Conservation (phyloP, 78 protist species). For the Monosiga brevicollis region DNA sequence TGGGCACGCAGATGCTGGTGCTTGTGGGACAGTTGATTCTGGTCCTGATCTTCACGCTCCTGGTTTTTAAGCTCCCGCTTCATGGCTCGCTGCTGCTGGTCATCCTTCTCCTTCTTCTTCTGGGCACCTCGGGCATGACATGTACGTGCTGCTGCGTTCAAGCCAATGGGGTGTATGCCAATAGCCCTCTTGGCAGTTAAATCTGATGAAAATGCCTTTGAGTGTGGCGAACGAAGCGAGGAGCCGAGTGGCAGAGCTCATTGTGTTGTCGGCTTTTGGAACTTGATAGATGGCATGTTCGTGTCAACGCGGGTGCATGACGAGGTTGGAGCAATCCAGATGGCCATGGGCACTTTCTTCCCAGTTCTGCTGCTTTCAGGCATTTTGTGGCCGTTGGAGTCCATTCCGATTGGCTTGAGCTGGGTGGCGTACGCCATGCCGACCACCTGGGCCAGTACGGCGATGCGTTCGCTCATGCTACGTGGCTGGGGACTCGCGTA, state of each 20-base stretch:
- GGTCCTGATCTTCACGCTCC: not conserved
- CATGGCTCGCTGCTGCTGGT: not conserved
- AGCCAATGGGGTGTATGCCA: not conserved
- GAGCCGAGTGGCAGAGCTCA: too few relatives aligned
- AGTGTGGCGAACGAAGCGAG: too few relatives aligned
- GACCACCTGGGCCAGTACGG: conserved; percentile 30
- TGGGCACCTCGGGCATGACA: not conserved
- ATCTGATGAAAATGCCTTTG: too few relatives aligned
- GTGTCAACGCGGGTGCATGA: not conserved
- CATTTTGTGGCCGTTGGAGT: not conserved
- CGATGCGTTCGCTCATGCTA: conserved; percentile 27
- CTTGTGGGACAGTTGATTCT: not conserved
- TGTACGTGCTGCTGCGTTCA: not conserved
- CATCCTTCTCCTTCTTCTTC: not conserved
- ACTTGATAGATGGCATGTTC: not conserved
- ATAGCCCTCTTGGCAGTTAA: not conserved
- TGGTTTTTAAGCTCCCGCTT: not conserved
- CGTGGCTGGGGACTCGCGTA: not conserved
- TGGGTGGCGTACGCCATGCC: conserved; percentile 30
- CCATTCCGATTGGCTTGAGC: conserved; percentile 23
- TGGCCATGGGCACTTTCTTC: conserved; percentile 31
- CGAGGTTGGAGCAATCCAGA: conserved; percentile 16
- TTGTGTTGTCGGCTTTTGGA: too few relatives aligned
- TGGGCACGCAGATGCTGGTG: not conserved
- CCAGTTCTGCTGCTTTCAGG: conserved; percentile 33